Evolutionary conservation across 169 alveolate genomes (phyloP), one percentile per base, ranked within the genome.

Genomic region (Blepharisma undulans): DNA sequence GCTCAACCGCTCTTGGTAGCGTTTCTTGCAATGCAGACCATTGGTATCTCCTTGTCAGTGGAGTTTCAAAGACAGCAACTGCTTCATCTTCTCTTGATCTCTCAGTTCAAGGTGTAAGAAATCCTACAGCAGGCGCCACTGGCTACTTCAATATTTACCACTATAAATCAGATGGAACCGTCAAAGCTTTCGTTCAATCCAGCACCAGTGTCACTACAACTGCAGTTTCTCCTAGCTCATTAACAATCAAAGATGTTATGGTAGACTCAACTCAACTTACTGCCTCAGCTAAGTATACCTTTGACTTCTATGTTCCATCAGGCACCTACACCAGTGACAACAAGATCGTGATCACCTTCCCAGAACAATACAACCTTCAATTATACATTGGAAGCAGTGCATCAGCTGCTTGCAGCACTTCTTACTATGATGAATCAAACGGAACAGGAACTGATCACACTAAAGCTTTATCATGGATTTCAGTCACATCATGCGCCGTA

Each of bases 1-100:
- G 29, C 25, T 32, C 34, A 21, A 59, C 27, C 0, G 77, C 60
- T 22, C 89, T 84, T 84, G 77, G 77, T 0, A 25, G 29, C 29
- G 36, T 84, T 25, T n/a, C 78, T 14, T 86, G 91, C 36, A 5
- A 12, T 19, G 84, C 72, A 27, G 91, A 86, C 66, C 91, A 86
- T 36, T 71, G 91, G 84, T 22, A 22, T n/a, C 33, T 86, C 12
- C 33, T 82, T 34, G 89, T 82, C 60, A 25, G 29, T 4, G 34
- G 34, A 0, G 16, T 48, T 48, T 29, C 29, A 1, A 32, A 78
- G 29, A 78, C 86, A 29, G 21, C 3, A 29, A 22, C 86, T 78
- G 86, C 86, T 4, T 1, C 27, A 32, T 2, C 71, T 2, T 21
- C 25, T 4, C 2, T 78, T 4, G 60, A 32, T 8, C 19, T 78